phyloP scores from a whole-genome alignment of 345 rosid species.

The Jatropha curcas region DNA sequence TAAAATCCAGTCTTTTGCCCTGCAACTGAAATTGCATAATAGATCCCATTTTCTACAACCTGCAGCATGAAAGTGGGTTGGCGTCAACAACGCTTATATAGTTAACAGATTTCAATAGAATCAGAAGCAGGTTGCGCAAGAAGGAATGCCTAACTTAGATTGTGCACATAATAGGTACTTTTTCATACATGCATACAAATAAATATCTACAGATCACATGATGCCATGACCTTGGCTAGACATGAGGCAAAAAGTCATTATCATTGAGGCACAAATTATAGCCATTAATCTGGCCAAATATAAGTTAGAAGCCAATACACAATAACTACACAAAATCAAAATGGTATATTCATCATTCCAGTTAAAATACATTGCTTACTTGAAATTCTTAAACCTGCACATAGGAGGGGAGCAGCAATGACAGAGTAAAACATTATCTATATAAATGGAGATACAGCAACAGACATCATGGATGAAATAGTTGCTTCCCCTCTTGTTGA shows the following conservation, averaged over 20 bases:
- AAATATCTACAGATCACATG: background rate
- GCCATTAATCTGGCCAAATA: background rate
- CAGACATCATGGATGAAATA: background rate
- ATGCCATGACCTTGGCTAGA: background rate
- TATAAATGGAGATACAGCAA: background rate
- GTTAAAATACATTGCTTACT: background rate
- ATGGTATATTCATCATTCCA: no score
- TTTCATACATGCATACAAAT: background rate
- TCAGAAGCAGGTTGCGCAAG: constrained; percentile 1
- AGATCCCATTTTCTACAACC: constrained; percentile 78
- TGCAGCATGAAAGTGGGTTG: constrained; percentile 22
- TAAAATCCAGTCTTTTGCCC: constrained; percentile 96
- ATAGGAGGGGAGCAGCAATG: background rate
- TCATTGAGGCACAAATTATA: background rate
- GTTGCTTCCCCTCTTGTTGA: background rate
- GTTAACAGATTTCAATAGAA: background rate
- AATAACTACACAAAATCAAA: background rate
- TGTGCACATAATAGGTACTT: background rate
- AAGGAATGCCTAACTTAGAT: background rate
- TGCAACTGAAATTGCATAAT: constrained; percentile 62
- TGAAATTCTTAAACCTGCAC: background rate
- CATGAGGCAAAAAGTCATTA: background rate
- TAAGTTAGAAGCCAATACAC: background rate
- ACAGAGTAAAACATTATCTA: background rate
- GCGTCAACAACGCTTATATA: background rate